Conservation (phyloP, 768 basidiomycete species). For the Boletus rubescentipes region DNA sequence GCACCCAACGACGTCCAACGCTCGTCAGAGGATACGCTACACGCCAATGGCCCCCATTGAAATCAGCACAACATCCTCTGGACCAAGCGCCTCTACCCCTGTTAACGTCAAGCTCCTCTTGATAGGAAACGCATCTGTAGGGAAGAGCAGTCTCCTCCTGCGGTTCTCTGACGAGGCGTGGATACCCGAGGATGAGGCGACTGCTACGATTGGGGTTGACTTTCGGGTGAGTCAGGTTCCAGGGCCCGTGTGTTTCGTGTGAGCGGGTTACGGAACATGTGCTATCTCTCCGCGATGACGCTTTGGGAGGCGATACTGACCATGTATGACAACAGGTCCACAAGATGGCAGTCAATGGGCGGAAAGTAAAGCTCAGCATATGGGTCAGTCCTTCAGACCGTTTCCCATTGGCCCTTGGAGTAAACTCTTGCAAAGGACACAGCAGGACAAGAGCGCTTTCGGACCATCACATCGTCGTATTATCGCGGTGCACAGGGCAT, state of each 20-base stretch:
- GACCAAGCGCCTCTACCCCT: slow-evolving; percentile 26
- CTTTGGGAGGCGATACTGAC: neutral
- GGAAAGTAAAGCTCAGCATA: slow-evolving; percentile 90
- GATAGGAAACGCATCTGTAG: slow-evolving; percentile 88
- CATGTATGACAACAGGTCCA: slow-evolving; percentile 56
- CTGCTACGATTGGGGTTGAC: slow-evolving; percentile 83
- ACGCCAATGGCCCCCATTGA: slow-evolving; percentile 20
- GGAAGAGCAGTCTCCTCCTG: slow-evolving; percentile 86
- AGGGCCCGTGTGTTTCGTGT: neutral
- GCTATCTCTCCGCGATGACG: neutral
- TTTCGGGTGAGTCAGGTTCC: slow-evolving; percentile 63
- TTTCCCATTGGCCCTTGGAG: too few relatives aligned
- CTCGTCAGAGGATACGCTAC: neutral
- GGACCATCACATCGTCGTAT: slow-evolving; percentile 93
- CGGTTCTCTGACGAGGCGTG: slow-evolving; percentile 98
- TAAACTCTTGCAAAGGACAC: slow-evolving; percentile 66
- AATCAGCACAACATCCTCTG: slow-evolving; percentile 23
- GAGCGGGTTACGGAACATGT: neutral
- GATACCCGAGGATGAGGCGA: slow-evolving; percentile 87
- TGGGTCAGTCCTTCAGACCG: slow-evolving; percentile 67
- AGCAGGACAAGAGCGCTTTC: slow-evolving; percentile 94
- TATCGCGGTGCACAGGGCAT: slow-evolving; percentile 88
- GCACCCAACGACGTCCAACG: slow-evolving; percentile 2
- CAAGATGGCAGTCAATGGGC: slow-evolving; percentile 82
- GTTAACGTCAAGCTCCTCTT: slow-evolving; percentile 82